Evolutionary conservation across 2,329 filamentous ascomycete genomes (phyloP), one percentile per base, ranked within the genome.

Genomic region (Botrytis deweyae): DNA sequence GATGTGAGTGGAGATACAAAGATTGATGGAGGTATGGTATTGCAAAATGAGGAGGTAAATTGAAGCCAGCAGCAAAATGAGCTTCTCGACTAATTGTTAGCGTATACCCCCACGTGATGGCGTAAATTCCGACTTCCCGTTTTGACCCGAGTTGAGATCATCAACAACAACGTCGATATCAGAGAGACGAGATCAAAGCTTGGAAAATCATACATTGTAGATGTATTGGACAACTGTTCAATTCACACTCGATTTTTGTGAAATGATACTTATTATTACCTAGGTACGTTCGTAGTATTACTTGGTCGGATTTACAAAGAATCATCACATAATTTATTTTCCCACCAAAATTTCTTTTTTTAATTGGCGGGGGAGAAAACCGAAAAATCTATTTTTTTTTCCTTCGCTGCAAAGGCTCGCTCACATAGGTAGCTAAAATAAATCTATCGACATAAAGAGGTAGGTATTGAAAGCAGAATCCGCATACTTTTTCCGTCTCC

Each of bases 1-100:
- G 84, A 88, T 86, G 84, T 82, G 85, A 85, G 87, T 86, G 87
- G 86, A 87, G 86, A 86, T 84, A 80, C 84, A 84, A 69, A 81
- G 80, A 81, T 75, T 81, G 82, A 85, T 86, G 85, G 83, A 83
- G 73, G 75, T 72, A 72, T 74, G 63, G 72, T 74, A 42, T 72
- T 72, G 71, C 71, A 69, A 55, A 46, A 69, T 69, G 71, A 72
- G 58, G 71, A 72, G 64, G 63, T 69, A 72, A 58, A 67, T 69
- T 72, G 75, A 72, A 72, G 71, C 71, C 71, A 72, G 71, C 71
- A 72, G 71, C 72, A 74, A 76, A 70, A 74, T 75, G 75, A 78
- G 73, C 74, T 76, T 74, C 73, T 64, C 74, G 49, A 72, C 82
- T 95, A 76, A 72, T 74, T 68, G 59, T 75, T 64, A 70, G 64